phyloP scores from a whole-genome alignment of 83 land plant species.

The Larix sibirica region DNA sequence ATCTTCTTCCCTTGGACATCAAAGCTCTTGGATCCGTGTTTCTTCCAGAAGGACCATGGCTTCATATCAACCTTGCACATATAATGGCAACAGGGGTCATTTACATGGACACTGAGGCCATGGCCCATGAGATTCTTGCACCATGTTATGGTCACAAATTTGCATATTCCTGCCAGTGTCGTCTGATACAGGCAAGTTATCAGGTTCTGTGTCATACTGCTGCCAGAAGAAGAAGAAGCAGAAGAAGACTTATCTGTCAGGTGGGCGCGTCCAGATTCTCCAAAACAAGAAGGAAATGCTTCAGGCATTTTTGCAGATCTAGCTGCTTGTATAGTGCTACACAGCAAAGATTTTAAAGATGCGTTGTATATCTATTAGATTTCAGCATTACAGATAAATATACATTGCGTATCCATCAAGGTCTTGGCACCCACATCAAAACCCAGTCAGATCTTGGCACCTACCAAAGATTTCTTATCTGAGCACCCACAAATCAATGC shows the following conservation, averaged over 20 bases:
- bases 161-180: slow-evolving; percentile 38
- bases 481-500: no score
- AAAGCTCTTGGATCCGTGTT: slow-evolving; percentile 57
- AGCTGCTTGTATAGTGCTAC: neutral
- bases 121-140: slow-evolving; percentile 84
- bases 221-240: slow-evolving; percentile 18
- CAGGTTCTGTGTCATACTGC: slow-evolving; percentile 24
- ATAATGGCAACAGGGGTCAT: slow-evolving; percentile 60
- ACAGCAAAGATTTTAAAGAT: no score
- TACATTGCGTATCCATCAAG: no score
- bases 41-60: slow-evolving; percentile 74
- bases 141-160: slow-evolving; percentile 86
- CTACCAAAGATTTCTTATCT: no score
- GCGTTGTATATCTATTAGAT: no score
- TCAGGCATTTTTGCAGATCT: neutral
- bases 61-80: slow-evolving; percentile 54
- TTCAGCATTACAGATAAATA: no score
- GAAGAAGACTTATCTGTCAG: slow-evolving; percentile 35
- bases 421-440: no score
- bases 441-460: no score
- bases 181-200: slow-evolving; percentile 81
- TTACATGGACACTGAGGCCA: slow-evolving; percentile 67
- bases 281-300: slow-evolving; percentile 41
- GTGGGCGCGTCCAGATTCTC: slow-evolving; percentile 13
- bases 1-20: slow-evolving; percentile 28